Conservation (phyloP, 2,329 filamentous ascomycete species). For the Cladophialophora yegresii region DNA sequence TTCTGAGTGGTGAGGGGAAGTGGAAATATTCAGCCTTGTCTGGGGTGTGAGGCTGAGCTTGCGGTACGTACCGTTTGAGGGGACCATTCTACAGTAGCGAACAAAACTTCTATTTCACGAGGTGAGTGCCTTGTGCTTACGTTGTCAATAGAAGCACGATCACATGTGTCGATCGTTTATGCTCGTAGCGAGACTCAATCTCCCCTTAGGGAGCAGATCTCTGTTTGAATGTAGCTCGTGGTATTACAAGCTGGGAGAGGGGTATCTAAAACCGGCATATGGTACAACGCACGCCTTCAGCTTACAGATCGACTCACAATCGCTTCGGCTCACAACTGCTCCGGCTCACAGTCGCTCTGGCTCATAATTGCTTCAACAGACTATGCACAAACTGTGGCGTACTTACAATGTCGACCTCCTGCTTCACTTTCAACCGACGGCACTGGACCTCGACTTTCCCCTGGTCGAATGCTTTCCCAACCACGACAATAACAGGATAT, state of each 20-base stretch:
- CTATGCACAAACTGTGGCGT: constrained; percentile 52
- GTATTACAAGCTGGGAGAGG: constrained; percentile 13
- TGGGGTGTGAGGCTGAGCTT: neutral
- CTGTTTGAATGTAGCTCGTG: neutral
- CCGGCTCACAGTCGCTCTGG: no score
- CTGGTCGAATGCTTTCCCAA: constrained; percentile 70
- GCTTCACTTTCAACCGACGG: constrained; percentile 64
- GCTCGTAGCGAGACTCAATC: neutral
- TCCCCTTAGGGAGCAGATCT: neutral
- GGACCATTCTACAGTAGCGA: neutral
- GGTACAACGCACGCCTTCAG: neutral
- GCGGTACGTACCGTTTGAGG: neutral
- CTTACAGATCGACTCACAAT: constrained; percentile 47
- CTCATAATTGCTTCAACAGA: constrained; percentile 56
- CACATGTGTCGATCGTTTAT: neutral
- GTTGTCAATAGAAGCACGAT: neutral
- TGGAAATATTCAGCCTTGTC: neutral
- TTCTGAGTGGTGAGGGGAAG: neutral
- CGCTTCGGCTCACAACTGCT: no score
- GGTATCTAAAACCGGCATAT: constrained; percentile 19
- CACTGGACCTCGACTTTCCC: constrained; percentile 75
- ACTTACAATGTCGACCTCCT: constrained; percentile 57
- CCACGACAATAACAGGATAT: constrained; percentile 77
- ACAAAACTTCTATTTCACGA: neutral
- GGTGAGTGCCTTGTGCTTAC: neutral